phyloP scores from a whole-genome alignment of 768 basidiomycete genomes.

The Mycena epipterygia region DNA sequence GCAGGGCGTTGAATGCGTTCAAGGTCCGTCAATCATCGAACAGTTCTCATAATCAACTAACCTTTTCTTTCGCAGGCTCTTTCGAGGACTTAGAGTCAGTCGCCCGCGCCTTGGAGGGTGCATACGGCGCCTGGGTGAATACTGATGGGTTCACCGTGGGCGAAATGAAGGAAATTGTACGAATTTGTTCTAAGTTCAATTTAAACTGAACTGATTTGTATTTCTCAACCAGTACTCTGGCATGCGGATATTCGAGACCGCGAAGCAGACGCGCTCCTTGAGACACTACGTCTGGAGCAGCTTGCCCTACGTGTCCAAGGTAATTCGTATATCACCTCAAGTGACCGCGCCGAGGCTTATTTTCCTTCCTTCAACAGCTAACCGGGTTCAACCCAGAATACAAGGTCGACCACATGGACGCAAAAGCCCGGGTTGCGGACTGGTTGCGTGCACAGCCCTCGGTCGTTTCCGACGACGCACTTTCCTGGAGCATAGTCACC shows the following conservation, averaged over 20 bases:
- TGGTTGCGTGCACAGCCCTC: slow-evolving; percentile 26
- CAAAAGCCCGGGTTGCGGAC: slow-evolving; percentile 24
- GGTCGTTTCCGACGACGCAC: slow-evolving; percentile 1
- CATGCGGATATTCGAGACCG: slow-evolving; percentile 57
- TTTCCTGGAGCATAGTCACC: slow-evolving; percentile 29
- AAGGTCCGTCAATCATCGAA: slow-evolving; percentile 43
- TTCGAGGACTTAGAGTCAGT: slow-evolving; percentile 50
- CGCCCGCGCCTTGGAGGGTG: slow-evolving; percentile 48
- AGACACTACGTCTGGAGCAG: slow-evolving; percentile 57
- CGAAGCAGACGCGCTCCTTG: slow-evolving; percentile 48
- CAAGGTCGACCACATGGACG: slow-evolving; percentile 27
- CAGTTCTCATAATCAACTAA: background rate
- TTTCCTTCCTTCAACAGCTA: too few relatives aligned
- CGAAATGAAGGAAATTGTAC: slow-evolving; percentile 53
- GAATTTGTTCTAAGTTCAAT: background rate
- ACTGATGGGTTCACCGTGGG: slow-evolving; percentile 58
- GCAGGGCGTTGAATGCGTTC: slow-evolving; percentile 56
- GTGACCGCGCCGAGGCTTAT: background rate
- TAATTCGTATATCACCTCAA: background rate
- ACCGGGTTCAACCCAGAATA: slow-evolving; percentile 20
- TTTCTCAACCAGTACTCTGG: slow-evolving; percentile 47
- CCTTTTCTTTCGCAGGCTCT: slow-evolving; percentile 49
- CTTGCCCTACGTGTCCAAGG: slow-evolving; percentile 25
- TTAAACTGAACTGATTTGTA: background rate
- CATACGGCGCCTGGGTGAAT: slow-evolving; percentile 57